Base-by-base conservation (phyloP, 2,329 filamentous ascomycete genomes). In the Cladosporium halotolerans region DNA sequence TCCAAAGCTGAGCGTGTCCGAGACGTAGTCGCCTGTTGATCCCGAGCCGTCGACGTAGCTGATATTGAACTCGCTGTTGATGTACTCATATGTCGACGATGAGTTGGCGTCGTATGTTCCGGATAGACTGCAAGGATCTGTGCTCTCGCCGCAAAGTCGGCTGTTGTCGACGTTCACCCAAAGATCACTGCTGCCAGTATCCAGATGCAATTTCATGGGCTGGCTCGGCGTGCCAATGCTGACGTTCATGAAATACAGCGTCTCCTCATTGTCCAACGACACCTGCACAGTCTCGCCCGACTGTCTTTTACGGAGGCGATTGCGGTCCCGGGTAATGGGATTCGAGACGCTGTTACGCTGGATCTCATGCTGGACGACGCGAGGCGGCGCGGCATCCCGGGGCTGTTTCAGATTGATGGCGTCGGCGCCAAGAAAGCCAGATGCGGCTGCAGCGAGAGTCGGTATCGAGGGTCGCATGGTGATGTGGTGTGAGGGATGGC, bases 1-100 rank as follows among this genome's bases (percentile, higher is more conserved):
- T 10, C 79, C 83, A 50, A 90, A 74, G 4, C 70, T 73, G 54
- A 95, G 72, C 0, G 78, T 85, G 65, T 96, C 91, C 4, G 80
- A 83, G 2, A 82, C 88, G 67, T 95, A 96, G 69, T 93, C 87
- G 33, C 91, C 90, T 1, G 73, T 68, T 0, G 89, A 87, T 4
- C 83, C 82, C 0, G 87, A 87, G 43, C 88, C 88, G 70, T 96
- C 90, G 39, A 87, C 85, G 60, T 96, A 96, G 1, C 84, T 83
- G 58, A 96, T 95, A 72, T 92, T 91, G 74, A 96, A 96, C 56
- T 83, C 77, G 64, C 80, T 83, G 58, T 83, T 84, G 52, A 95
- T 70, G 65, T 84, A 89, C 33, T 77, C 64, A 69, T 91, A 92
- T 2, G 89, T 88, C 2, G 86, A 89, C 0, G 89, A 95, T 1